These are phyloP conservation scores for Fusarium sublunatum DNA, from an alignment of 2,329 filamentous ascomycete genomes.

Conservation along the genomic window DNA sequence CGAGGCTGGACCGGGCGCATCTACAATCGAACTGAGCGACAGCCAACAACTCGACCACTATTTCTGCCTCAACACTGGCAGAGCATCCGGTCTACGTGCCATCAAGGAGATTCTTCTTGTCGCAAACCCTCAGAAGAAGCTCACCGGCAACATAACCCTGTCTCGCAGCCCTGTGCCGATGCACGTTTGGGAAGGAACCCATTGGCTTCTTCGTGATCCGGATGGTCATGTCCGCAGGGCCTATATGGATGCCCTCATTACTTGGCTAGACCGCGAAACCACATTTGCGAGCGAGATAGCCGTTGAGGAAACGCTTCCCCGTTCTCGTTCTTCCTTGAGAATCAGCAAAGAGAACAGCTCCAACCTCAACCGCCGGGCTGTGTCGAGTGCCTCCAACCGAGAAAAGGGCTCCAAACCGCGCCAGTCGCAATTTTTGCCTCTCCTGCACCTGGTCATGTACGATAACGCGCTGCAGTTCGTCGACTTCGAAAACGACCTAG, in stretches of 20 bases:
- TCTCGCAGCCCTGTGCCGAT: slow-evolving; percentile 80
- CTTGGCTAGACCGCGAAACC: slow-evolving; percentile 88
- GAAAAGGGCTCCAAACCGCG: slow-evolving; percentile 64
- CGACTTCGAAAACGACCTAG: slow-evolving; percentile 77
- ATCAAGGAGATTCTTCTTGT: slow-evolving; percentile 86
- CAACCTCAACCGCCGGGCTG: slow-evolving; percentile 67
- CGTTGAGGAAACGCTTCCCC: slow-evolving; percentile 64
- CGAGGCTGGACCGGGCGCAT: slow-evolving; percentile 51
- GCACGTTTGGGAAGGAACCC: slow-evolving; percentile 94
- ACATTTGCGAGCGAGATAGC: slow-evolving; percentile 72
- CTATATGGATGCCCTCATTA: slow-evolving; percentile 84
- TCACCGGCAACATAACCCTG: slow-evolving; percentile 70
- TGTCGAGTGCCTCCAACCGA: slow-evolving; percentile 73
- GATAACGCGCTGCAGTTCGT: slow-evolving; percentile 83
- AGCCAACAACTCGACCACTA: slow-evolving; percentile 62
- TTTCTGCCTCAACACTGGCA: slow-evolving; percentile 65
- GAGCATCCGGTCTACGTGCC: slow-evolving; percentile 76
- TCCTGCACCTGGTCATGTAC: slow-evolving; percentile 89
- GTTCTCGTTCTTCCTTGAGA: slow-evolving; percentile 58
- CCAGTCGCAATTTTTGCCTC: slow-evolving; percentile 79
- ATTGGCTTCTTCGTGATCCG: slow-evolving; percentile 87
- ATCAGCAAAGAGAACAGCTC: slow-evolving; percentile 54
- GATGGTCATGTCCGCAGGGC: slow-evolving; percentile 83
- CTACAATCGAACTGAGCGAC: slow-evolving; percentile 55
- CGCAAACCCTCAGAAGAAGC: slow-evolving; percentile 75